Percentiles rank a stretch among this genome's conserved stretches.
Conservation (phyloP, 768 basidiomycete genomes). For the Mycena kentingensis region DNA sequence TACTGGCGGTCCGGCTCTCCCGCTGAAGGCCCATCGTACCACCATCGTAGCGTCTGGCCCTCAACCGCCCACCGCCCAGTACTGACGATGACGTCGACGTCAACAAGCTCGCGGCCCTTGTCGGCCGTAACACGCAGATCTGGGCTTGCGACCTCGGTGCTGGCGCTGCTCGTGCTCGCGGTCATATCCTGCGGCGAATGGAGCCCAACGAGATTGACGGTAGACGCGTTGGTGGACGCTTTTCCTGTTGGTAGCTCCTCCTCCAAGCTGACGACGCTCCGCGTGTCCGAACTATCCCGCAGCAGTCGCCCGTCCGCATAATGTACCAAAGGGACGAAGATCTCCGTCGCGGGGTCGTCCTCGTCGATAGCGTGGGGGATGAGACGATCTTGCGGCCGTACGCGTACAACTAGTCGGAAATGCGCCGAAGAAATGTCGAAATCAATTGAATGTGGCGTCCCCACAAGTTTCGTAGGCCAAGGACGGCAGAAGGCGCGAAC, state of each 20-base stretch:
- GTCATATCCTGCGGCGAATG: conserved; percentile 9
- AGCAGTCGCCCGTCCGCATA: conserved; percentile 56
- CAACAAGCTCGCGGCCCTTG: conserved; percentile 35
- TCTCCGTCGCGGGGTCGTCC: conserved; percentile 72
- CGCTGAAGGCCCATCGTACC: conserved; percentile 48
- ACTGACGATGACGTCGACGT: conserved; percentile 48
- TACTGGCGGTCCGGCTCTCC: conserved; percentile 37
- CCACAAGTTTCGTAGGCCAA: conserved; percentile 76
- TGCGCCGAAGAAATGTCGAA: conserved; percentile 75
- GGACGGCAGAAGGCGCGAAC: conserved; percentile 84
- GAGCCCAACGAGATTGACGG: conserved; percentile 17
- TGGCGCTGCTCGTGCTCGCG: conserved; percentile 20
- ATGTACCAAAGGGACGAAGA: conserved; percentile 89
- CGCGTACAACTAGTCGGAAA: conserved; percentile 70
- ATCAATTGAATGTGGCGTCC: conserved; percentile 60
- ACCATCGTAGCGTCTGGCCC: conserved; percentile 56
- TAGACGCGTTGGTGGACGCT: conserved; percentile 13
- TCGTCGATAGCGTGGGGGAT: conserved; percentile 25
- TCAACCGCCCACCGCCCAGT: conserved; percentile 45
- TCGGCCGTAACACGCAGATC: conserved; percentile 19
- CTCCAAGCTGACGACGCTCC: conserved; percentile 13
- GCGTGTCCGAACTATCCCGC: conserved; percentile 14
- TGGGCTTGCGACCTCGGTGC: conserved; percentile 13
- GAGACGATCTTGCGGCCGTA: conserved; percentile 58
- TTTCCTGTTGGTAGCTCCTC: conserved; percentile 1